phyloP scores from a whole-genome alignment of 2,329 filamentous ascomycete species.

The Aspergillus carbonarius region DNA sequence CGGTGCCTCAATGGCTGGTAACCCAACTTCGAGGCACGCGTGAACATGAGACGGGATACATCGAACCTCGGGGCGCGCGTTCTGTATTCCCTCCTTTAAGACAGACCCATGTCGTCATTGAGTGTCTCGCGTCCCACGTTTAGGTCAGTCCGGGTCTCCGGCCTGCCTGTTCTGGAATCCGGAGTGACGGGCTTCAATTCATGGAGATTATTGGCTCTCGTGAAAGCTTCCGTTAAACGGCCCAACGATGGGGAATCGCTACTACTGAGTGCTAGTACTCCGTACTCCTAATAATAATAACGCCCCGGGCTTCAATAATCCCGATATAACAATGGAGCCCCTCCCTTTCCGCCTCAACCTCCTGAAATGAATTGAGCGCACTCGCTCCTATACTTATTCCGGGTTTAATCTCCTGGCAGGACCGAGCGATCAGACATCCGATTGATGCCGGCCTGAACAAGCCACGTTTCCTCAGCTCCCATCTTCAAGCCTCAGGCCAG shows the following conservation, averaged over 20 bases:
- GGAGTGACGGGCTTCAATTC: constrained; percentile 16
- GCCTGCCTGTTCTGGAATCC: constrained; percentile 23
- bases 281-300: not conserved
- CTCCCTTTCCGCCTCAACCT: not conserved
- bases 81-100: constrained; percentile 10
- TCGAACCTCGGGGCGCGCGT: constrained; percentile 11
- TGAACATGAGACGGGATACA: constrained; percentile 7
- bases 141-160: constrained; percentile 13
- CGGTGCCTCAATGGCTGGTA: not conserved
- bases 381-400: not conserved
- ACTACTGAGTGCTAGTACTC: not conserved
- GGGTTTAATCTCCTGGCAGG: constrained; percentile 4
- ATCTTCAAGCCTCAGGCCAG: constrained; percentile 15
- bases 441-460: constrained; percentile 1
- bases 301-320: not conserved
- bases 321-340: constrained; percentile 1
- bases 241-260: not conserved
- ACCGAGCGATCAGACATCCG: constrained; percentile 1
- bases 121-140: constrained; percentile 34
- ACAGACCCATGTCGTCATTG: constrained; percentile 29
- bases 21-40: not conserved
- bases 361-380: not conserved
- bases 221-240: not conserved
- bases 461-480: constrained; percentile 8
- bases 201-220: constrained; percentile 3